phyloP scores from a whole-genome alignment of 2,329 filamentous ascomycete species.

The Colletotrichum sp. region DNA sequence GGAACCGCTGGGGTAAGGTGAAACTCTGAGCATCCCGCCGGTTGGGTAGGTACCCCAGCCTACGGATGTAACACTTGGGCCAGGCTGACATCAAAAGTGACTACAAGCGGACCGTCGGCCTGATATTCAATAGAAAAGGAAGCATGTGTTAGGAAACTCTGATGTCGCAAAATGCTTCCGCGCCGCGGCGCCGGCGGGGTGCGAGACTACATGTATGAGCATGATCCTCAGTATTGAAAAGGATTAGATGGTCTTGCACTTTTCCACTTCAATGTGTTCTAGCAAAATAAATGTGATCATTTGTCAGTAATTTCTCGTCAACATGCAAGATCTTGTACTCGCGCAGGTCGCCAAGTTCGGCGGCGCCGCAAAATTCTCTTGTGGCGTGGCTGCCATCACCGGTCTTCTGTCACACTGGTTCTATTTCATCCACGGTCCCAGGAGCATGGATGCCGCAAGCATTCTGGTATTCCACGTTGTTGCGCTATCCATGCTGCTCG shows the following conservation, averaged over 20 bases:
- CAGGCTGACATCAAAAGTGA: neutral
- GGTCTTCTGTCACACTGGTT: constrained; percentile 17
- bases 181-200: neutral
- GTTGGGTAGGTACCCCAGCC: neutral
- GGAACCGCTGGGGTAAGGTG: neutral
- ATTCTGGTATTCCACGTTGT: neutral
- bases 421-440: constrained; percentile 10
- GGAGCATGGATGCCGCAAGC: neutral
- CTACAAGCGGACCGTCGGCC: neutral
- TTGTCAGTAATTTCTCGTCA: neutral
- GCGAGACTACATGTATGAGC: neutral
- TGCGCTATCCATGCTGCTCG: neutral
- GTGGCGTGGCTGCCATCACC: neutral
- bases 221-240: neutral
- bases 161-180: neutral
- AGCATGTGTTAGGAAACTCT: neutral
- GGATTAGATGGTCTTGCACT: too few relatives aligned
- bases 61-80: neutral
- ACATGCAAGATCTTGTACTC: neutral
- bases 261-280: neutral
- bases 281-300: neutral
- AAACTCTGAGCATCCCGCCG: neutral
- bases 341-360: neutral
- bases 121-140: neutral
- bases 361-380: neutral